A percentile compares a stretch with the other conserved stretches of the same genome.
phyloP scores from a whole-genome alignment of 306 rosid species.

The Malus sieversii region DNA sequence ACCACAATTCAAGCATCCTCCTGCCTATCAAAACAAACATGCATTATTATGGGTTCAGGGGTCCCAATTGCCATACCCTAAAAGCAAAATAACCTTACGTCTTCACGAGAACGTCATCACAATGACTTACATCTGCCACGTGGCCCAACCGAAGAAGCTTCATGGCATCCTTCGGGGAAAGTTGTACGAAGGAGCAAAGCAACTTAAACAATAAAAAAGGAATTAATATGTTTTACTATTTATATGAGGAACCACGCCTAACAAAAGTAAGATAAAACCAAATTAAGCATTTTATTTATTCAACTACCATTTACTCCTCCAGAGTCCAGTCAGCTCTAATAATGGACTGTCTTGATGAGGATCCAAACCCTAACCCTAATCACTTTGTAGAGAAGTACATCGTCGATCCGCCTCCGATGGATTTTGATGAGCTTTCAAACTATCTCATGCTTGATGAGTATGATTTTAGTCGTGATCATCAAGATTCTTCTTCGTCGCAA shows the following conservation, averaged over 20 bases:
- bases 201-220: neutral
- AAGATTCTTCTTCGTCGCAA: slow-evolving; percentile 29
- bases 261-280: neutral
- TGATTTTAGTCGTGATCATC: slow-evolving; percentile 2
- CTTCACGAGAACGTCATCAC: slow-evolving; percentile 14
- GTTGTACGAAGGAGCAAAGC: slow-evolving; percentile 26
- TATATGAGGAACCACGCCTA: neutral
- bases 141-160: slow-evolving; percentile 23
- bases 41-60: neutral
- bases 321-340: neutral
- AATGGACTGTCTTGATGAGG: slow-evolving; percentile 31
- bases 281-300: neutral
- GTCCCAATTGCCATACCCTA: neutral
- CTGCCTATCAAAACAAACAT: neutral
- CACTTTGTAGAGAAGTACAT: neutral
- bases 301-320: neutral
- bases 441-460: slow-evolving; percentile 26
- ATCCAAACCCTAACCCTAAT: slow-evolving; percentile 25
- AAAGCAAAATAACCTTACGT: slow-evolving; percentile 8
- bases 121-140: slow-evolving; percentile 12
- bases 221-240: neutral
- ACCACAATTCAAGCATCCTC: neutral
- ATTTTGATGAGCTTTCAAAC: slow-evolving; percentile 34
- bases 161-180: slow-evolving; percentile 32
- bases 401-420: slow-evolving; percentile 8